These are phyloP conservation scores for Biscutella auriculata DNA, from an alignment of 441 rosid genomes.

Conservation along the genomic window DNA sequence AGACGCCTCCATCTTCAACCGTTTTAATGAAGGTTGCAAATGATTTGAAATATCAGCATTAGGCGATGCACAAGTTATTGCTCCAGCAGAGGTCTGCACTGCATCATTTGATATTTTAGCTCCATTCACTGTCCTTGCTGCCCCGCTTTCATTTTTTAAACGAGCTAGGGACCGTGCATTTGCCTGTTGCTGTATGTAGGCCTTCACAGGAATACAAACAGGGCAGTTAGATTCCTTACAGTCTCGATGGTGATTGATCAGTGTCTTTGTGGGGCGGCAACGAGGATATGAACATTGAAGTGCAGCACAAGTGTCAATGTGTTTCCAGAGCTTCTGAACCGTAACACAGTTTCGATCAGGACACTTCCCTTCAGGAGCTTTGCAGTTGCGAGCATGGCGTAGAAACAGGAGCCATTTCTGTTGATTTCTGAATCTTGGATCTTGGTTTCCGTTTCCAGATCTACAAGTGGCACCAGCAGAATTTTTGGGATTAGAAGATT, in stretches of 20 bases:
- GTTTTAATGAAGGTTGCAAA: conserved; percentile 70
- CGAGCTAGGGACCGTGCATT: conserved; percentile 44
- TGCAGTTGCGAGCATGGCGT: conserved; percentile 84
- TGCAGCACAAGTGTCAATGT: conserved; percentile 63
- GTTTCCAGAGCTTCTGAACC: conserved; percentile 66
- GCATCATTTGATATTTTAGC: conserved; percentile 36
- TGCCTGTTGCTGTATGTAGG: conserved; percentile 41
- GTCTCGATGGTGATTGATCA: conserved; percentile 60
- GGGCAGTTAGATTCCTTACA: conserved; percentile 77
- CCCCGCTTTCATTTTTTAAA: conserved; percentile 30
- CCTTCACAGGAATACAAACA: conserved; percentile 87
- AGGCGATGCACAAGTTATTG: no score
- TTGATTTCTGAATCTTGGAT: conserved; percentile 68
- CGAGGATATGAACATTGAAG: conserved; percentile 69
- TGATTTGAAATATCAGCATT: conserved; percentile 44
- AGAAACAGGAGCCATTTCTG: conserved; percentile 84
- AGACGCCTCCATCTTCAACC: conserved; percentile 74
- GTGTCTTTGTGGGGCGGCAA: conserved; percentile 60
- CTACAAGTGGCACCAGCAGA: conserved; percentile 34
- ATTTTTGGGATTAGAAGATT: conserved; percentile 37
- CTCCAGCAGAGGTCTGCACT: conserved; percentile 35
- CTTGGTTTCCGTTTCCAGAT: conserved; percentile 53
- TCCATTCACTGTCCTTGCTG: conserved; percentile 27
- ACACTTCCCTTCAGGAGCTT: conserved; percentile 90
- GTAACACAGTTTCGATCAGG: conserved; percentile 51